phyloP scores from a whole-genome alignment of 768 basidiomycete species.

The Mycena olivaceomarginata region DNA sequence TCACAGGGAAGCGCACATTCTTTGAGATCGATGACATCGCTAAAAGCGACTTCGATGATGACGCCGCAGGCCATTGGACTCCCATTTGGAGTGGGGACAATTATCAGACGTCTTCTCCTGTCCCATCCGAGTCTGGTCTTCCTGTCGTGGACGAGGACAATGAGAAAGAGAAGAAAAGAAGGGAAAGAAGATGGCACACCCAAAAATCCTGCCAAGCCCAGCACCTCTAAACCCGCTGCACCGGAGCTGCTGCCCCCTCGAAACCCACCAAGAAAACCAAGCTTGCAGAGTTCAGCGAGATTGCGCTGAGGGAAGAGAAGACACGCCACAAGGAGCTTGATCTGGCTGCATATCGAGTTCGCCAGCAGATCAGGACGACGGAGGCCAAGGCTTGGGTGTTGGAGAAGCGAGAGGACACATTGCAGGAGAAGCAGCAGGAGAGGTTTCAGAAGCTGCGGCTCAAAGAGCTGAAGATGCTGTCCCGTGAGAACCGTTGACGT shows the following conservation, averaged over 20 bases:
- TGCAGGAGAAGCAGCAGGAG: background rate
- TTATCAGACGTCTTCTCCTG: background rate
- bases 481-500: background rate
- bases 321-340: too few species aligned
- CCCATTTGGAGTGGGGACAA: background rate
- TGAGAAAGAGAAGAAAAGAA: background rate
- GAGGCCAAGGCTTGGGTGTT: background rate
- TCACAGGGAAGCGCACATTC: slow-evolving; percentile 14
- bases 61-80: background rate
- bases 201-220: slow-evolving; percentile 6
- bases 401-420: background rate
- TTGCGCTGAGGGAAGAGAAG: too few species aligned
- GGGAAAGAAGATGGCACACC: background rate
- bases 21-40: background rate
- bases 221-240: background rate
- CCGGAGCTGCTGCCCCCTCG: background rate
- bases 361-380: too few species aligned
- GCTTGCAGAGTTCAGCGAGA: background rate
- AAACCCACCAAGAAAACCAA: slow-evolving; percentile 12
- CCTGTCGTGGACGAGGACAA: background rate
- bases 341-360: too few species aligned
- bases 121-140: background rate
- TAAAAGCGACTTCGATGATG: background rate
- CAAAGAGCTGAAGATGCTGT: background rate
- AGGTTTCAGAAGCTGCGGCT: background rate